Percentiles rank a stretch among this genome's conserved stretches.
These are phyloP conservation scores for Voacanga thouarsii DNA, from an alignment of 257 asterid species.

Conservation along the genomic window DNA sequence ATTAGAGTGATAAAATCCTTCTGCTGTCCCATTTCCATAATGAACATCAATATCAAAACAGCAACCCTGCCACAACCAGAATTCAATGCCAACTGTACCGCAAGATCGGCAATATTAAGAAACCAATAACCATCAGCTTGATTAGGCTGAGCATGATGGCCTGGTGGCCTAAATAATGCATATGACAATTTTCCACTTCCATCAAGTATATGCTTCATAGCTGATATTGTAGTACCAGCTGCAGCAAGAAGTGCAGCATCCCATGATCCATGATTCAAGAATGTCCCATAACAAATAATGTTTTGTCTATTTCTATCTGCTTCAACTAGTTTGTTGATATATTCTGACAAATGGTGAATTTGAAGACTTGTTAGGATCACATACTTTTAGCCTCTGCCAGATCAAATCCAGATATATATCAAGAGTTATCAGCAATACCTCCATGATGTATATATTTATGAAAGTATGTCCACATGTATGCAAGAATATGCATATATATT, in stretches of 20 bases:
- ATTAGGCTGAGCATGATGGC: constrained; percentile 93
- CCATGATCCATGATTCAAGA: constrained; percentile 88
- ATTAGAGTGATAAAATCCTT: constrained; percentile 66
- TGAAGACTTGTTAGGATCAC: not conserved
- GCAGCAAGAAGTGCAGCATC: constrained; percentile 84
- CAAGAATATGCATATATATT: too few relatives aligned
- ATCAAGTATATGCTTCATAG: constrained; percentile 71
- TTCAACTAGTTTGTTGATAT: constrained; percentile 66
- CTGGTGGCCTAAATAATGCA: constrained; percentile 90
- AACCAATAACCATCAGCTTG: constrained; percentile 94
- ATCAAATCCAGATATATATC: not conserved
- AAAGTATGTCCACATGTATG: too few relatives aligned
- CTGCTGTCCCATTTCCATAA: constrained; percentile 93
- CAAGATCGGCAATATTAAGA: constrained; percentile 81
- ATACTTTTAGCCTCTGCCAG: constrained; percentile 2
- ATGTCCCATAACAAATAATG: constrained; percentile 60
- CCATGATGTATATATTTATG: too few relatives aligned
- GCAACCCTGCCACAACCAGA: constrained; percentile 53
- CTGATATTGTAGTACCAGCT: constrained; percentile 83
- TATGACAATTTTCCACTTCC: constrained; percentile 50
- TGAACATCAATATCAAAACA: constrained; percentile 88
- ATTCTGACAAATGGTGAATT: constrained; percentile 40
- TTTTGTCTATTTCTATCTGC: constrained; percentile 58
- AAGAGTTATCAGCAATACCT: not conserved
- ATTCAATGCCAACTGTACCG: constrained; percentile 56